These are phyloP conservation scores for Cystobasidium pallidum DNA, from an alignment of 1,284 basidiomycete genomes.

Conservation along the genomic window DNA sequence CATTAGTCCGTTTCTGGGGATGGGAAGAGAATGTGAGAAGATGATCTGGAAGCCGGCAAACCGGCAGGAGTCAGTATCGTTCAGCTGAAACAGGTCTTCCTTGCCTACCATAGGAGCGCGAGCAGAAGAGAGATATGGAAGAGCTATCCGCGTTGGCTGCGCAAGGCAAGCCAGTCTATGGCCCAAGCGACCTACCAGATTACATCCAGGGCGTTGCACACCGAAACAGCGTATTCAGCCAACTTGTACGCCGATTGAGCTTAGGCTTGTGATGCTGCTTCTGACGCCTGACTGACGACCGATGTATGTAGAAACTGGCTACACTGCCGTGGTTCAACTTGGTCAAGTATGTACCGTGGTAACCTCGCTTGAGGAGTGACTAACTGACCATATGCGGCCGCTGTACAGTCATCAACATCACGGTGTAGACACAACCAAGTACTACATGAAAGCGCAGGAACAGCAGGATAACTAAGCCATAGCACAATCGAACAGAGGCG, in stretches of 20 bases:
- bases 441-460: constrained; percentile 38
- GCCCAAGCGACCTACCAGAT: constrained; percentile 74
- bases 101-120: constrained; percentile 61
- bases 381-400: background rate
- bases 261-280: background rate
- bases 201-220: constrained; percentile 89
- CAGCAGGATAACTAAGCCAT: constrained; percentile 12
- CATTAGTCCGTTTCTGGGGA: constrained; percentile 90
- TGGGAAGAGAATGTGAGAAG: constrained; percentile 79
- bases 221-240: constrained; percentile 89
- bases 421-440: constrained; percentile 68
- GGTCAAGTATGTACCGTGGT: constrained; percentile 62
- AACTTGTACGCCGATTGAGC: constrained; percentile 60
- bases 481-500: too few relatives aligned
- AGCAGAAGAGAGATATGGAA: constrained; percentile 72
- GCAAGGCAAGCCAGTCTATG: constrained; percentile 80
- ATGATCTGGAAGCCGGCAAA: background rate
- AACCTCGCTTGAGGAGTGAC: background rate
- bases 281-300: constrained; percentile 33
- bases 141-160: constrained; percentile 73
- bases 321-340: constrained; percentile 71
- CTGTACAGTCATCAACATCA: constrained; percentile 69
- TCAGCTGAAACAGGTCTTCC: background rate
- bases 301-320: constrained; percentile 24
- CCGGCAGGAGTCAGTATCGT: background rate